Evolutionary conservation across 768 basidiomycete species (phyloP).

Genomic region (Collybia sp.): DNA sequence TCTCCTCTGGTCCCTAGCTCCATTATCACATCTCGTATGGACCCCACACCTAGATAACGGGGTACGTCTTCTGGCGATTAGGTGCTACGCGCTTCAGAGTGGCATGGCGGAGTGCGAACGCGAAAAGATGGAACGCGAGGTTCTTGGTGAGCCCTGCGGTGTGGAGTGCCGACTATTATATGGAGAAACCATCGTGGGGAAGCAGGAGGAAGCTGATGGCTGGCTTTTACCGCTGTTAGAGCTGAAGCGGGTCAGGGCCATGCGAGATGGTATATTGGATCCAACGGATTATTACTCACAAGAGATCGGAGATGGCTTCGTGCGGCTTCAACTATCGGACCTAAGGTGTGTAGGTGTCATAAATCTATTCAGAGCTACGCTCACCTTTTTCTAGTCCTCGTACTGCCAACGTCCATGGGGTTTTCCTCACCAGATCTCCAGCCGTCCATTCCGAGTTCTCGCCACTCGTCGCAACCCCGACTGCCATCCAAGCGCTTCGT

Average conservation of each 20-base stretch:
- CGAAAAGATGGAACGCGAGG: slow-evolving; percentile 53
- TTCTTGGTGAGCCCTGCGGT: slow-evolving; percentile 54
- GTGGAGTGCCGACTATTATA: slow-evolving; percentile 63
- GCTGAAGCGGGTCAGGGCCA: slow-evolving; percentile 48
- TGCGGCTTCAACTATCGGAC: slow-evolving; percentile 37
- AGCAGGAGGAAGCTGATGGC: slow-evolving; percentile 51
- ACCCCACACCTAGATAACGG: slow-evolving; percentile 47
- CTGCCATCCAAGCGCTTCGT: slow-evolving; percentile 54
- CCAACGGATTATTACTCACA: slow-evolving; percentile 40
- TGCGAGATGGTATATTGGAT: slow-evolving; percentile 41
- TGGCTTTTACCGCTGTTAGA: slow-evolving; percentile 82
- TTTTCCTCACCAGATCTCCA: slow-evolving; percentile 55
- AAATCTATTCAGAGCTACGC: slow-evolving; percentile 5
- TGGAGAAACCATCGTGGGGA: slow-evolving; percentile 45
- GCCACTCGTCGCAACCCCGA: slow-evolving; percentile 58
- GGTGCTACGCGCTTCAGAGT: slow-evolving; percentile 71
- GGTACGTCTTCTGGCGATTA: slow-evolving; percentile 65
- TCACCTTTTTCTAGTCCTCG: slow-evolving; percentile 39
- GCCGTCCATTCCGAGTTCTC: slow-evolving; percentile 17
- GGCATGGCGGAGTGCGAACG: slow-evolving; percentile 79
- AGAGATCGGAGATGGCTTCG: slow-evolving; percentile 26
- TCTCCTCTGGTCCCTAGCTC: slow-evolving; percentile 62
- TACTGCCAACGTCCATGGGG: slow-evolving; percentile 58
- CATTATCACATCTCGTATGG: slow-evolving; percentile 42
- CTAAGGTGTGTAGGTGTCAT: slow-evolving; percentile 43